phyloP scores from a whole-genome alignment of 768 basidiomycete genomes.

The Auricularia sp. region DNA sequence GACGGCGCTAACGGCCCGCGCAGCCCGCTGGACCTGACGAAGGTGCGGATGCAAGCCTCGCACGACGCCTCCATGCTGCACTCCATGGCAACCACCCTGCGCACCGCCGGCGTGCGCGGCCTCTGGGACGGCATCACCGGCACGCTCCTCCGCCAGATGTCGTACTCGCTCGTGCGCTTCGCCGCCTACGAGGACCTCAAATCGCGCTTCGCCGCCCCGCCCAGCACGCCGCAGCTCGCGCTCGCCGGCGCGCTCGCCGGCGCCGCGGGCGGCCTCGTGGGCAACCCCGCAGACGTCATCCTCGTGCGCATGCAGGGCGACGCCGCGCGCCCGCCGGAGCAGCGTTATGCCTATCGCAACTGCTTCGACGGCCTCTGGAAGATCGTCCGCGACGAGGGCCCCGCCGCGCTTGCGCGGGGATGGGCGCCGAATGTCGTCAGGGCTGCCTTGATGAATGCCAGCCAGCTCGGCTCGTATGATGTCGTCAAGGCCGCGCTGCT shows the following conservation, averaged over 20 bases:
- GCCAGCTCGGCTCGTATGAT: slow-evolving; percentile 88
- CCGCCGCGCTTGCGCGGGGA: slow-evolving; percentile 64
- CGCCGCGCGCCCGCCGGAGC: slow-evolving; percentile 79
- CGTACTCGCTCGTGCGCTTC: slow-evolving; percentile 85
- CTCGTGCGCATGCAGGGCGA: slow-evolving; percentile 87
- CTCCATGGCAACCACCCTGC: slow-evolving; percentile 72
- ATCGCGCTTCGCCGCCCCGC: slow-evolving; percentile 35
- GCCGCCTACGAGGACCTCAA: slow-evolving; percentile 87
- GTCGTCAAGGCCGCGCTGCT: slow-evolving; percentile 82
- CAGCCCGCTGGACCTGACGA: slow-evolving; percentile 80
- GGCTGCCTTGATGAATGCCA: slow-evolving; percentile 82
- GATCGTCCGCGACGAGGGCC: slow-evolving; percentile 85
- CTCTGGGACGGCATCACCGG: slow-evolving; percentile 81
- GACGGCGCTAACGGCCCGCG: background rate
- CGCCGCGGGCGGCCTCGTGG: slow-evolving; percentile 76
- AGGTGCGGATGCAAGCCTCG: slow-evolving; percentile 84
- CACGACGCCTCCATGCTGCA: slow-evolving; percentile 87
- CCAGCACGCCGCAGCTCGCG: slow-evolving; percentile 9
- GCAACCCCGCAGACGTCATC: slow-evolving; percentile 78
- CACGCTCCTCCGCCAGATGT: slow-evolving; percentile 88
- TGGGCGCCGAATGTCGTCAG: slow-evolving; percentile 79
- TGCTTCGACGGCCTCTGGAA: slow-evolving; percentile 77
- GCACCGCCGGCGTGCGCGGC: slow-evolving; percentile 67
- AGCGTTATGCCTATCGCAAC: slow-evolving; percentile 83
- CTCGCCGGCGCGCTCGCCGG: slow-evolving; percentile 37